phyloP scores from a whole-genome alignment of 2,329 filamentous ascomycete genomes.

The Clonostachys sp. region DNA sequence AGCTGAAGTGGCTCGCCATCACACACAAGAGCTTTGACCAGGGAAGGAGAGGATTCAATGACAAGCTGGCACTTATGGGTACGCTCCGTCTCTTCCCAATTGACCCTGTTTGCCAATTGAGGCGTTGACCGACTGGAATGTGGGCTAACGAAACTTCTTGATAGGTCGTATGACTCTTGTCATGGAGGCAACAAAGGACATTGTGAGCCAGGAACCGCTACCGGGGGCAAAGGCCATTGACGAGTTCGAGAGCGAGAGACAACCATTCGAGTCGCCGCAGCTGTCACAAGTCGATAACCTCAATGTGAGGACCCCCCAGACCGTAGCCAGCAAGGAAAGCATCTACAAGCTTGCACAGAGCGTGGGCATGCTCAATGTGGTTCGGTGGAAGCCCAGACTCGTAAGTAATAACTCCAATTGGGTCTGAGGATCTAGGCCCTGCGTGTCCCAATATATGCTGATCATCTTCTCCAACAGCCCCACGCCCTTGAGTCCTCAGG shows the following conservation, averaged over 20 bases:
- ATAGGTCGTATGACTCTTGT: constrained; percentile 28
- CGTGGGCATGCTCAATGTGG: constrained; percentile 68
- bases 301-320: constrained; percentile 50
- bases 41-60: constrained; percentile 89
- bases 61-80: constrained; percentile 87
- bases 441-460: neutral
- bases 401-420: constrained; percentile 42
- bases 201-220: constrained; percentile 24
- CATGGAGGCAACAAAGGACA: constrained; percentile 31
- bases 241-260: constrained; percentile 43
- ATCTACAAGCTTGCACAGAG: constrained; percentile 63
- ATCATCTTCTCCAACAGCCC: constrained; percentile 31
- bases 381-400: constrained; percentile 84
- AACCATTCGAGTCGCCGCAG: constrained; percentile 65
- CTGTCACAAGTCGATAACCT: constrained; percentile 73
- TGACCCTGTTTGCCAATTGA: too few relatives aligned
- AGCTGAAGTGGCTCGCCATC: constrained; percentile 93
- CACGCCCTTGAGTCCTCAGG: constrained; percentile 70
- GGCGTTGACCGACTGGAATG: neutral
- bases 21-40: constrained; percentile 99
- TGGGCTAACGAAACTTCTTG: neutral
- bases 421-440: neutral
- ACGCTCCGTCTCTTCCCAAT: constrained; percentile 10
- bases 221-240: constrained; percentile 25
- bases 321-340: constrained; percentile 59